A percentile compares a stretch with the other conserved stretches of the same genome.
Conservation (phyloP, 2,329 filamentous ascomycete species). For the Cladosporium sp. region DNA sequence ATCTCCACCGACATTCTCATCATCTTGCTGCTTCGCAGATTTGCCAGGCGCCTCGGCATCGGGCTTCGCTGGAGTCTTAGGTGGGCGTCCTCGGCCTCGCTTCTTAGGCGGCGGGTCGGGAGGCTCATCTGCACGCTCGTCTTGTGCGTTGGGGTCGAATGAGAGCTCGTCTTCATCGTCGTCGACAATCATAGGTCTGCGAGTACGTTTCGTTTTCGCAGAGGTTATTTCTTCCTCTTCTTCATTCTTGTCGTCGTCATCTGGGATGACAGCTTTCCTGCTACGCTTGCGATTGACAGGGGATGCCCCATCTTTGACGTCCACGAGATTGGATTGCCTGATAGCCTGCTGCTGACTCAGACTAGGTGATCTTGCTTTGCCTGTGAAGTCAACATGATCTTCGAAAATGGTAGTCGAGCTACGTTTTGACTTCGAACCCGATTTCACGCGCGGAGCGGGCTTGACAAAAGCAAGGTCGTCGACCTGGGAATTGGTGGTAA, state of each 20-base stretch:
- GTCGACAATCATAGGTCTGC: background rate
- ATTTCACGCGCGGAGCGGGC: conserved; percentile 12
- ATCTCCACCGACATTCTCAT: background rate
- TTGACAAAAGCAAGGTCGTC: conserved; percentile 17
- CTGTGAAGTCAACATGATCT: conserved; percentile 27
- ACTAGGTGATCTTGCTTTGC: conserved; percentile 20
- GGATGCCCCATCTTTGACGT: conserved; percentile 15
- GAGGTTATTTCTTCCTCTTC: background rate
- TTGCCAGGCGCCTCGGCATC: background rate
- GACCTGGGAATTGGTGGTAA: background rate
- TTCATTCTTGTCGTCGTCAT: conserved; percentile 12
- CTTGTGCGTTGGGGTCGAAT: background rate
- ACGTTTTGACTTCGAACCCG: conserved; percentile 18
- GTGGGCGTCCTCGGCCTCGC: conserved; percentile 37
- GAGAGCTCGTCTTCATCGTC: conserved; percentile 14
- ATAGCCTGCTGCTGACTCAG: conserved; percentile 32
- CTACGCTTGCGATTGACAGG: background rate
- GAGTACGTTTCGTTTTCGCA: background rate
- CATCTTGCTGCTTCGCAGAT: background rate
- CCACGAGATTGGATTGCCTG: conserved; percentile 20
- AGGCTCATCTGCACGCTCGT: conserved; percentile 6
- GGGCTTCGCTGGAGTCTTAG: conserved; percentile 15
- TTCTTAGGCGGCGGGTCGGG: conserved; percentile 34
- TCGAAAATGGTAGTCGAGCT: conserved; percentile 34
- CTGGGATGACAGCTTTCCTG: conserved; percentile 1